Evolutionary conservation across 202 grass and related monocot genomes (phyloP), one percentile per base, ranked within the genome.

Genomic region (Zoysia matrella): DNA sequence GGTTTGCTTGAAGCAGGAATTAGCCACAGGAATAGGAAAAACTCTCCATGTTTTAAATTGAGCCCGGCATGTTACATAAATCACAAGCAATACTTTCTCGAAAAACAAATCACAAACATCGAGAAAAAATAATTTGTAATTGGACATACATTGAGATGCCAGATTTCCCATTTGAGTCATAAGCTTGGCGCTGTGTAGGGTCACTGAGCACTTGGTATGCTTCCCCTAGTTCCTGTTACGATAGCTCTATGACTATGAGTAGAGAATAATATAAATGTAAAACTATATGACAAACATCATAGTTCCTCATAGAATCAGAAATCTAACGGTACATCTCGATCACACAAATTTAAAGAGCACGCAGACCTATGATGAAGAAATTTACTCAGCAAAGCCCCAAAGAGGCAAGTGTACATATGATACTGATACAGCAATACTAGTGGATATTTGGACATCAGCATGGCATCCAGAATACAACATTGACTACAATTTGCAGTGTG

Each of bases 121-220:
- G 22, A 52, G 65, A 79, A 47, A 65, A 79, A 47, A 75, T 50
- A 75, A 44, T 74, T 63, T 73, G 48, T 69, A 40, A 73, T 22
- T 43, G 50, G 39, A 87, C 89, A 71, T 95, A 99, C 96, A 83
- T 92, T 87, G 96, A 99, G 85, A 99, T 93, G 89, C 91, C 92
- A 18, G 87, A 86, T 95, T 95, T 95, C 69, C 93, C 96, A 77
- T 85, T 61, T 63, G 60, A 52, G 81, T 98, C 89, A 36, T 36
- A 36, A 36, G 30, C 30, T 36, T 36, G 30, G 30, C 30, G 30
- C 30, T 36, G 30, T 36, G 87, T 60, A 14, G 87, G 81, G 82
- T 99, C 93, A 93, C 96, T 99, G 56, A 99, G 85, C 46, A 99
- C 96, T 90, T 99, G 96, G 72, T 99, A 99, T 81, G 96, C 96